phyloP scores from a whole-genome alignment of 2,329 filamentous ascomycete genomes.

The Ustulina deusta region DNA sequence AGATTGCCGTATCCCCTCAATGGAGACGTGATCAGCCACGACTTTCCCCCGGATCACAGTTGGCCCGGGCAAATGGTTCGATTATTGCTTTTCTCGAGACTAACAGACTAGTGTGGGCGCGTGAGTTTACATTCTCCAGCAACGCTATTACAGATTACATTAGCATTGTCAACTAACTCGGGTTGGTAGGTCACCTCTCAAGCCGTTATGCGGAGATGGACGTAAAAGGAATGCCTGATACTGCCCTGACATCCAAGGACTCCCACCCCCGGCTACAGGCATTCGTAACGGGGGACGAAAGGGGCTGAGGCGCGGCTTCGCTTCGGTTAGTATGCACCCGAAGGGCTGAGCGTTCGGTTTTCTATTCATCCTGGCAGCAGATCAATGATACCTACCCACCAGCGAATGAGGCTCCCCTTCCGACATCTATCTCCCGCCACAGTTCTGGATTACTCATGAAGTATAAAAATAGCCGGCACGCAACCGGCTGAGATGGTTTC shows the following conservation, averaged over 20 bases:
- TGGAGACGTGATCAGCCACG: slow-evolving; percentile 23
- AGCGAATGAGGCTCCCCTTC: no score
- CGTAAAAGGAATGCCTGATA: neutral
- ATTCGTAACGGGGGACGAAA: slow-evolving; percentile 6
- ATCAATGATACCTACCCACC: slow-evolving; percentile 21
- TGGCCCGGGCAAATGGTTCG: slow-evolving; percentile 28
- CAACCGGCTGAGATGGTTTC: no score
- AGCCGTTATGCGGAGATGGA: neutral
- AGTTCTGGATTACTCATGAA: neutral
- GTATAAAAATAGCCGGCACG: slow-evolving; percentile 4
- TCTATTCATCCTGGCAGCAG: slow-evolving; percentile 19
- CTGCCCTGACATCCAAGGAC: neutral
- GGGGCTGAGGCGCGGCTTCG: slow-evolving; percentile 19
- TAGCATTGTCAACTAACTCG: neutral
- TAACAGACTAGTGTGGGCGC: slow-evolving; percentile 11
- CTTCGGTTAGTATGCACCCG: slow-evolving; percentile 30
- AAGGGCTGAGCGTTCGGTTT: slow-evolving; percentile 29
- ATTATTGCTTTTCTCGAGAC: slow-evolving; percentile 35
- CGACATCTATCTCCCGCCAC: neutral
- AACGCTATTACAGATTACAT: neutral
- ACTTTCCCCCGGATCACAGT: slow-evolving; percentile 19
- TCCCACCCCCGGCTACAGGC: slow-evolving; percentile 22
- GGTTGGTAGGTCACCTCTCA: slow-evolving; percentile 9
- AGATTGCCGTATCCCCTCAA: neutral
- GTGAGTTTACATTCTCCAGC: slow-evolving; percentile 10